Base-by-base conservation (phyloP, 2,329 filamentous ascomycete genomes). In the Chalaropsis ovoidea region DNA sequence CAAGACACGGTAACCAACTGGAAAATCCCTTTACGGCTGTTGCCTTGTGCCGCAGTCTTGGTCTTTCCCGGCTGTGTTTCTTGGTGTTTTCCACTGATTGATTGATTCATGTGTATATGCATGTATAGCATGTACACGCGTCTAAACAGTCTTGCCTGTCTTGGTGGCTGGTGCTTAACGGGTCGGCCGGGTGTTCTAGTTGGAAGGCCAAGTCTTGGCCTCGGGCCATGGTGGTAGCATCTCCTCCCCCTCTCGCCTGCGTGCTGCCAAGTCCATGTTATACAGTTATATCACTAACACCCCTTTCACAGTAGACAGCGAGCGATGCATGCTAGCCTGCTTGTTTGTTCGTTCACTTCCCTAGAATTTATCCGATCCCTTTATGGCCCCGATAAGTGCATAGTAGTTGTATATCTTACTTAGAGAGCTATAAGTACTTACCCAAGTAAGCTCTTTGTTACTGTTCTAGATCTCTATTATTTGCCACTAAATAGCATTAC, bases 111-210 rank as follows among this genome's bases (percentile, higher is more conserved):
- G 47, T 52, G 47, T 24, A 15, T 56, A 56, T 31, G 24, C 22
- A 35, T 17, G 7, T 56, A 56, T 8, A 7, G 15, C 35, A 35
- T 35, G 52, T 35, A 31, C 17, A 56, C 52, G 52, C 52, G 15
- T 56, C n/a, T 56, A 56, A 56, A 31, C 52, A 15, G 52, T 56
- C 52, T 56, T 56, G 13, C 52, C 52, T 31, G 24, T 56, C 24
- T 19, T 56, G 52, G 52, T 56, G 52, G 52, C 52, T 56, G 52
- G 52, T 35, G 15, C 27, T 56, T 39, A 56, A 56, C 52, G 52
- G 52, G 52, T 17, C 24, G 22, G 24, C 52, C 27, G 52, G 52
- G 10, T 56, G 15, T 17, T 56, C 27, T 56, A 17, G 5, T 31
- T 31, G 31, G 31, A 3, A 31, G 6, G 31, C 31, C 4, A n/a